Base-by-base conservation (phyloP, 164 flowering plant species). In the Aristolochia californica region DNA sequence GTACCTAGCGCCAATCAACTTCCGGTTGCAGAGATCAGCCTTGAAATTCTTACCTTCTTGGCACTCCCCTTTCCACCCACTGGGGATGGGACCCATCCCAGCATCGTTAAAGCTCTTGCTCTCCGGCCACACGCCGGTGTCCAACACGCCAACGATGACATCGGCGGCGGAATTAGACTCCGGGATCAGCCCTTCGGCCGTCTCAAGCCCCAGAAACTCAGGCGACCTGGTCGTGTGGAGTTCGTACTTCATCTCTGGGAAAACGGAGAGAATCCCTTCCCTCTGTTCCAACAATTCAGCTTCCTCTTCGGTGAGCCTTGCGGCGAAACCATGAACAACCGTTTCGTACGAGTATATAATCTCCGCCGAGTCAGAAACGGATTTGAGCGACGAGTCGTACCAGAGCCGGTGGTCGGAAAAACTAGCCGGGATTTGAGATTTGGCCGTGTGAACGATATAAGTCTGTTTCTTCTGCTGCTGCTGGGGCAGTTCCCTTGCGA, bases 201-300 rank as follows among this genome's bases (percentile, higher is more conserved):
- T 48, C 5, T 66, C 80, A 1, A 88, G 72, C 20, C 98, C 96
- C 11, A 91, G 84, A 57, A 91, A 91, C 74, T 76, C 78, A 0
- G 98, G 98, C 1, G 95, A 73, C 20, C 94, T 68, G 18, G 98
- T 91, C 1, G 98, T 91, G 58, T 91, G 96, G n/a, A 91, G 87
- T 59, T 87, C 67, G 60, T 86, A 87, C 14, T n/a, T 48, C 16
- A 44, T 16, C 53, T 88, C 96, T 2, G 84, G 84, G 2, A 78
- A 50, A 14, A 91, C 84, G 5, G 87, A 65, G 45, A 88, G 71
- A 55, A 82, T 68, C 20, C 86, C 95, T 0, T 75, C 77, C 25
- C 63, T 73, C 12, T 45, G 34, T 48, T 69, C 68, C 0, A 93
- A 80, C 15, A 58, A 25, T 26, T 67, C 52, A 0, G 87, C 95